Evolutionary conservation across 2,329 filamentous ascomycete species (phyloP).

Genomic region (Cladobotryum protrusum): DNA sequence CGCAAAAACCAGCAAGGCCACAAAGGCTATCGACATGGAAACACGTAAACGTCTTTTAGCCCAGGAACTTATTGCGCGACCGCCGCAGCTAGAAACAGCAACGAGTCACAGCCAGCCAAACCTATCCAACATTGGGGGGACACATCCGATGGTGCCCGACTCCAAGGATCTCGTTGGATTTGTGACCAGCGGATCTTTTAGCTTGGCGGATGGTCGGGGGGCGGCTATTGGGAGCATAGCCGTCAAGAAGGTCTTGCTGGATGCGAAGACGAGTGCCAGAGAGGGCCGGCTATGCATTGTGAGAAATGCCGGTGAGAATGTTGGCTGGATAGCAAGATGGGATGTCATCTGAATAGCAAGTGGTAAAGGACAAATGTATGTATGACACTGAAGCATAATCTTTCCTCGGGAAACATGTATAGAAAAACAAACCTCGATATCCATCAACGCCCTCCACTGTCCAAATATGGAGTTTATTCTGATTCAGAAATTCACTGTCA

Average conservation of each 20-base stretch:
- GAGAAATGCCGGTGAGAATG: slow-evolving; percentile 68
- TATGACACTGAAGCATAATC: background rate
- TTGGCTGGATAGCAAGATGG: slow-evolving; percentile 78
- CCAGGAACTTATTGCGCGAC: slow-evolving; percentile 32
- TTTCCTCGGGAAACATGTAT: too few relatives aligned
- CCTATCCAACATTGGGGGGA: slow-evolving; percentile 37
- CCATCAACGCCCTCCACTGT: too few relatives aligned
- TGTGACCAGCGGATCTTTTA: slow-evolving; percentile 80
- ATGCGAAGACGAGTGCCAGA: slow-evolving; percentile 24
- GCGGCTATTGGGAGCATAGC: slow-evolving; percentile 69
- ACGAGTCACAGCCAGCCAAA: slow-evolving; percentile 18
- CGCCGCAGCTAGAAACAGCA: background rate
- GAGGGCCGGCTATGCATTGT: slow-evolving; percentile 66
- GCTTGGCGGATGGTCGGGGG: slow-evolving; percentile 67
- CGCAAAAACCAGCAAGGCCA: background rate
- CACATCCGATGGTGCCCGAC: slow-evolving; percentile 67
- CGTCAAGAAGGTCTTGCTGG: slow-evolving; percentile 47
- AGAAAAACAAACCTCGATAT: background rate
- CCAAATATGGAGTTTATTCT: too few relatives aligned
- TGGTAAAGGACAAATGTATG: too few relatives aligned
- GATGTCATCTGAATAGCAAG: slow-evolving; percentile 47
- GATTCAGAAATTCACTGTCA: too few relatives aligned
- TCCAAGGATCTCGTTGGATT: slow-evolving; percentile 80
- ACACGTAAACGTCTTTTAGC: slow-evolving; percentile 40
- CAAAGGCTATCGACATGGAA: slow-evolving; percentile 23